Conservation (phyloP, 106 monocot species). For the Platanthera guangdongensis region DNA sequence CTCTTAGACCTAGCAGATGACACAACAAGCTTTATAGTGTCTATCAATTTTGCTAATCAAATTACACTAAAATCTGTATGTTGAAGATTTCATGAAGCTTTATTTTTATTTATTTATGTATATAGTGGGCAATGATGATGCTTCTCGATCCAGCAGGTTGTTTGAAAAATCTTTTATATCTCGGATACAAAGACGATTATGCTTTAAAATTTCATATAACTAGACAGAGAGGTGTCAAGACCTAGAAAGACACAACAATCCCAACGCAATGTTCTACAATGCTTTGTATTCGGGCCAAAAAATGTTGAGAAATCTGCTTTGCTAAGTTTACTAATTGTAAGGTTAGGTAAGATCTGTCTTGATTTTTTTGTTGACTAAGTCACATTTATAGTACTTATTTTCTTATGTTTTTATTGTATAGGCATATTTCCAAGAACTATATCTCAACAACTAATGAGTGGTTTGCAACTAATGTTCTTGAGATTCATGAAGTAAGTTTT, state of each 20-base stretch:
- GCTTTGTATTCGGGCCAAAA: slow-evolving; percentile 90
- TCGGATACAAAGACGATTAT: slow-evolving; percentile 70
- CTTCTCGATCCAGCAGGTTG: slow-evolving; percentile 70
- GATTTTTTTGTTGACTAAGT: neutral
- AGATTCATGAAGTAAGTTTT: slow-evolving; percentile 46
- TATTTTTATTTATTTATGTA: neutral
- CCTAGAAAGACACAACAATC: slow-evolving; percentile 69
- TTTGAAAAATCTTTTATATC: slow-evolving; percentile 73
- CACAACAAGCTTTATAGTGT: neutral
- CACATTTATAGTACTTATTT: neutral
- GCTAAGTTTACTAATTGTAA: slow-evolving; percentile 69
- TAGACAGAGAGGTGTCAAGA: slow-evolving; percentile 64
- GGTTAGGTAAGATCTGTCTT: slow-evolving; percentile 18
- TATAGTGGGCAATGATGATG: slow-evolving; percentile 95
- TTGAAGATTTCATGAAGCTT: neutral
- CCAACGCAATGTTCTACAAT: slow-evolving; percentile 72
- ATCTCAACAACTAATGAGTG: slow-evolving; percentile 42
- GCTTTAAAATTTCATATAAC: slow-evolving; percentile 67
- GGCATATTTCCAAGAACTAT: slow-evolving; percentile 64
- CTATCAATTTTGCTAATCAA: neutral
- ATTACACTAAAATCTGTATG: too few relatives aligned
- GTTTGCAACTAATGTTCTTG: slow-evolving; percentile 75
- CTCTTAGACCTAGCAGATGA: neutral
- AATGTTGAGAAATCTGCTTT: slow-evolving; percentile 76
- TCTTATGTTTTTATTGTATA: slow-evolving; percentile 14